Evolutionary conservation across 164 flowering plant species (phyloP).

Genomic region (Liriodendron chinense): DNA sequence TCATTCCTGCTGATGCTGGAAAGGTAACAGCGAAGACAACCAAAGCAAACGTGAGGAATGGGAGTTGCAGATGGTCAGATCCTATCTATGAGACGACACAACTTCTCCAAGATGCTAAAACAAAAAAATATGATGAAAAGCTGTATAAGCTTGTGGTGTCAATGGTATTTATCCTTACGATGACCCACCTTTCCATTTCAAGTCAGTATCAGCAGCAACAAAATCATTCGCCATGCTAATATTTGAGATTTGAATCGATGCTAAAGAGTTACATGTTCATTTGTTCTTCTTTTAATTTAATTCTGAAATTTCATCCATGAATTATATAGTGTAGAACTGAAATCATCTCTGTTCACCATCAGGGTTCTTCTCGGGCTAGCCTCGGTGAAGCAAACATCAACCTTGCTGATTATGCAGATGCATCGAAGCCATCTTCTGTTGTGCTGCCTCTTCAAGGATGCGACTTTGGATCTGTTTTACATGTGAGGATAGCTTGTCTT

Average conservation of each 20-base stretch:
- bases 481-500: conserved; percentile 51
- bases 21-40: conserved; percentile 88
- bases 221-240: background rate
- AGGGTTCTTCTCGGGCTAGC: conserved; percentile 95
- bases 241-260: background rate
- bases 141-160: conserved; percentile 76
- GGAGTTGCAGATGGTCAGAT: conserved; percentile 96
- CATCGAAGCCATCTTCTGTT: conserved; percentile 63
- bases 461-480: conserved; percentile 67
- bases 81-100: conserved; percentile 97
- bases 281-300: conserved; percentile 3
- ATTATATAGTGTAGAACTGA: background rate
- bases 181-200: background rate
- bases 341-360: conserved; percentile 13
- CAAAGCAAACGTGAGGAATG: conserved; percentile 89
- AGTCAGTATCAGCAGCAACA: background rate
- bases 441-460: conserved; percentile 80
- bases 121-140: conserved; percentile 83
- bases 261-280: background rate
- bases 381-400: conserved; percentile 91
- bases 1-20: conserved; percentile 83
- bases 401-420: conserved; percentile 93
- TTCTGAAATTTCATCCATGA: background rate
- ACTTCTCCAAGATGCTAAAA: conserved; percentile 82
- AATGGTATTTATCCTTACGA: conserved; percentile 54